Percentiles rank a stretch among this genome's conserved stretches.
These are phyloP conservation scores for Salix purpurea DNA, from an alignment of 345 rosid genomes.

Conservation along the genomic window DNA sequence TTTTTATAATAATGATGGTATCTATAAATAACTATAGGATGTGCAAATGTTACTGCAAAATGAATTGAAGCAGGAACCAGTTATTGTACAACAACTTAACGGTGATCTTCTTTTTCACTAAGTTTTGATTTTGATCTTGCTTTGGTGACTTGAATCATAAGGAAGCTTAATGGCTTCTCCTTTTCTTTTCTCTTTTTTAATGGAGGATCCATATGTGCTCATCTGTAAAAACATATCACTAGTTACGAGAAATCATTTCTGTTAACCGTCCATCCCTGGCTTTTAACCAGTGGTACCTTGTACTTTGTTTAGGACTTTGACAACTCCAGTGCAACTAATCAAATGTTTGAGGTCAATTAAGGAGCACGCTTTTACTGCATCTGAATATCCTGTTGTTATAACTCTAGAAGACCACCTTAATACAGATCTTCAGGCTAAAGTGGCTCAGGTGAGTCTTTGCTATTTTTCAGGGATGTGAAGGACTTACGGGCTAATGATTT, in stretches of 20 bases:
- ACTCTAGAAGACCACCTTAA: constrained; percentile 98
- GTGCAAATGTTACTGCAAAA: neutral
- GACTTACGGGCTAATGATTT: constrained; percentile 12
- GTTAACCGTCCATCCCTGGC: neutral
- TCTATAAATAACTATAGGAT: neutral
- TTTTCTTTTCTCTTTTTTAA: neutral
- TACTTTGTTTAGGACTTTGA: constrained; percentile 60
- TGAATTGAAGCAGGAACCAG: neutral
- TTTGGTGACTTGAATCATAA: neutral
- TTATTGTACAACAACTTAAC: neutral
- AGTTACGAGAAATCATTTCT: neutral
- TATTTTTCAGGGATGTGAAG: neutral
- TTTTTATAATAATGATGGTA: neutral
- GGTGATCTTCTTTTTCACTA: neutral
- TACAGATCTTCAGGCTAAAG: constrained; percentile 78
- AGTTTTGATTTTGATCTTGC: neutral
- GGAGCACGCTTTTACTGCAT: constrained; percentile 68
- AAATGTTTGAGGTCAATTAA: constrained; percentile 70
- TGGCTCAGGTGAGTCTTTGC: constrained; percentile 54
- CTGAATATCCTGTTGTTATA: constrained; percentile 82
- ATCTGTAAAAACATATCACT: neutral
- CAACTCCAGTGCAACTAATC: constrained; percentile 67
- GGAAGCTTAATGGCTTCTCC: neutral
- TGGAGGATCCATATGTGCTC: neutral
- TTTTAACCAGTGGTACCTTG: neutral